Conservation (phyloP, 2,329 filamentous ascomycete genomes). For the Colletotrichum higginsianum region DNA sequence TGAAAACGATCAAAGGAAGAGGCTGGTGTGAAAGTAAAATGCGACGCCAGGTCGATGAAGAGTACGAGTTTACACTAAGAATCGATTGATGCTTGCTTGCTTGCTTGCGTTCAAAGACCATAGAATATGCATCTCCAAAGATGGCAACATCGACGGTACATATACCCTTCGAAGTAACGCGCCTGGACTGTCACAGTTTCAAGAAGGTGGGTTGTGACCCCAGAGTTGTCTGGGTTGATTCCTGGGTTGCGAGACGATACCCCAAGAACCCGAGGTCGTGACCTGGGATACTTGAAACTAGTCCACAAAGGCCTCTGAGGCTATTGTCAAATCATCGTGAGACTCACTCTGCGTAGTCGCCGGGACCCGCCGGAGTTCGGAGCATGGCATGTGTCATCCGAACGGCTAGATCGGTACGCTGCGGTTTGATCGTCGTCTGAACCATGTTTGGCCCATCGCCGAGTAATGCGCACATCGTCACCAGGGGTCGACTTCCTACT, state of each 20-base stretch:
- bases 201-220: not conserved
- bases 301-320: not conserved
- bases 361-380: slow-evolving; percentile 3
- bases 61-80: slow-evolving; percentile 28
- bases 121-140: not conserved
- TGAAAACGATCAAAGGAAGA: not conserved
- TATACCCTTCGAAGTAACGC: no score
- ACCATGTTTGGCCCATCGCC: slow-evolving; percentile 25
- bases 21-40: not conserved
- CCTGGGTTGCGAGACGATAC: not conserved
- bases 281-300: slow-evolving; percentile 25
- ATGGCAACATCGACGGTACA: not conserved
- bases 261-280: slow-evolving; percentile 3
- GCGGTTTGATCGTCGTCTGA: slow-evolving; percentile 42
- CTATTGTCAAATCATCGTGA: slow-evolving; percentile 9
- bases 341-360: not conserved
- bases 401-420: slow-evolving; percentile 24
- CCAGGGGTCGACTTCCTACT: not conserved
- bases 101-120: not conserved
- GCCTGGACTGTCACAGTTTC: not conserved
- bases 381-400: slow-evolving; percentile 37
- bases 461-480: slow-evolving; percentile 20
- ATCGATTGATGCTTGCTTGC: not conserved
- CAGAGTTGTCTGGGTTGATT: not conserved
- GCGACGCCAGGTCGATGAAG: slow-evolving; percentile 39